Base-by-base conservation (phyloP, 345 rosid species). In the Melaleuca quinquenervia region DNA sequence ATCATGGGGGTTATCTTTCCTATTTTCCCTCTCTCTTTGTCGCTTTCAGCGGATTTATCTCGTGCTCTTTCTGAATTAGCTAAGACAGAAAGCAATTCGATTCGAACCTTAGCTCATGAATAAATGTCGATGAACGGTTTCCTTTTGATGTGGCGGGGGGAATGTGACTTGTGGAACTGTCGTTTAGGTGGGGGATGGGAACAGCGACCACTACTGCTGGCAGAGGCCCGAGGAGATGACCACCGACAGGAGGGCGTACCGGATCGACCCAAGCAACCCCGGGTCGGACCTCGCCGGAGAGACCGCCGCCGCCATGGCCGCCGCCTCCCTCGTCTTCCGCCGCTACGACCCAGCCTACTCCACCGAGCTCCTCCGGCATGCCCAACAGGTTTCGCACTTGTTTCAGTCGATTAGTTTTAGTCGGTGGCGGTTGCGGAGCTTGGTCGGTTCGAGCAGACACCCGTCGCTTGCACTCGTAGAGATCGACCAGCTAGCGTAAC, bases 191-290 rank as follows among this genome's bases (percentile, higher is more conserved):
- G 94, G 94, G 18, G 93, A 92, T 62, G 94, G 93, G 50, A 88
- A 88, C 78, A 87, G 86, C 78, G 94, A 92, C 83, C 94, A 91
- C 86, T 86, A 88, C 83, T 92, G 94, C 60, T 92, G 93, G 94
- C 90, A 92, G 84, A 91, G 94, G 89, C 94, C 94, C 13, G 94
- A 92, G 90, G 93, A 92, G 84, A 92, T 92, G 94, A 92, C 91
- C 78, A 92, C 94, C 52, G 89, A 90, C 49, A 90, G 93, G 86
- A 87, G 86, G 82, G 89, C 92, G 14, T 90, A 87, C 82, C 53
- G 54, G 87, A 70, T 89, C 86, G 89, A 89, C 82, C 83, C 82
- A 32, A 82, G 87, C 58, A 85, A 83, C 3, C 94, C 93, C 9
- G 94, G 94, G 70, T 91, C 93, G 18, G 93, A 92, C 87, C 92